Evolutionary conservation across 2,329 filamentous ascomycete species (phyloP), one percentile per base, ranked within the genome.

Genomic region (Diaporthe sp.): DNA sequence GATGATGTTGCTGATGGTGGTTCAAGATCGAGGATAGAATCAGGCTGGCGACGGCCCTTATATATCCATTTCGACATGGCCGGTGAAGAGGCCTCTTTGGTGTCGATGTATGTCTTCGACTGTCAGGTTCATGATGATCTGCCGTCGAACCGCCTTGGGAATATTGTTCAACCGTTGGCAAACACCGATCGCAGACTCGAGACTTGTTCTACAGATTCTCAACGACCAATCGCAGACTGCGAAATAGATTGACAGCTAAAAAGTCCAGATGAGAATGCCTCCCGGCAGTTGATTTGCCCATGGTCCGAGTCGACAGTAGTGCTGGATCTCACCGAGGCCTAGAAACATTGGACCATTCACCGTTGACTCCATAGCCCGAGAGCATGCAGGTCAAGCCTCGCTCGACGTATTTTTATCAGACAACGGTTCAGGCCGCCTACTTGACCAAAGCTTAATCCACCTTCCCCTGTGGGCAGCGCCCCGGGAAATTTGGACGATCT

Each of bases 201-300:
- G 37, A 37, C 20, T 53, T 25, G 28, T 5, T 22, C 37, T 34
- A 39, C 22, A 51, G 44, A 51, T 37, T 39, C 65, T 68, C 65
- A 53, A 39, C 49, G 65, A 39, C 47, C 47, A 68, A 68, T 68
- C 47, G 47, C 65, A 39, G 47, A 53, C 65, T 9, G 17, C 4
- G 9, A 20, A 53, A 28, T 28, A 39, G 12, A 28, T 68, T 53
- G 44, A 20, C 65, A 39, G 22, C 22, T 68, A 20, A 4, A 12
- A 22, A 53, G 28, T 39, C 7, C 20, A 53, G 63, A 68, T 68
- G 31, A 68, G 47, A 67, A 47, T n/a, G 20, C 17, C 28, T 22
- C 2, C 20, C 47, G 47, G 65, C 65, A 53, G 47, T 68, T 68
- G 44, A 22, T 12, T 20, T 17, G 12, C 39, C 65, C 44, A 39